Conservation (phyloP, 1,139 yeast genomes). For the Candida tropicalis region DNA sequence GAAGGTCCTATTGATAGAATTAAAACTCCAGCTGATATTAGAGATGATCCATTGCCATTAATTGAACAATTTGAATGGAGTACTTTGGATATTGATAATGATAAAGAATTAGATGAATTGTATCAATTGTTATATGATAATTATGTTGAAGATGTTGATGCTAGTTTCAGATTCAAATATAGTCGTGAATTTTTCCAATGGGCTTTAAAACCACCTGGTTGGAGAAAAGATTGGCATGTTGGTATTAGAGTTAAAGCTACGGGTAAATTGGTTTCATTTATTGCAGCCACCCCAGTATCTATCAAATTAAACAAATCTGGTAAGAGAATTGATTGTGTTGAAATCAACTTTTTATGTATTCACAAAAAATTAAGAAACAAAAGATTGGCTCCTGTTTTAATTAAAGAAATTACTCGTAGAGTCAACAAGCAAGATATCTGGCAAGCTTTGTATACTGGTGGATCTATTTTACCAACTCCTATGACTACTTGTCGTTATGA, state of each 20-base stretch:
- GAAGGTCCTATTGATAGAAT: constrained; percentile 83
- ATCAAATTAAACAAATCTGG: constrained; percentile 61
- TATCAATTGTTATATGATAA: constrained; percentile 81
- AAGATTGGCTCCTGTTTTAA: constrained; percentile 90
- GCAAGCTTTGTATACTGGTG: constrained; percentile 97
- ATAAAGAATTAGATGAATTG: constrained; percentile 68
- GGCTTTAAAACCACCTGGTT: constrained; percentile 96
- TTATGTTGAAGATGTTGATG: constrained; percentile 93
- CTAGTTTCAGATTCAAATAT: constrained; percentile 89
- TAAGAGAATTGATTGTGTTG: constrained; percentile 64
- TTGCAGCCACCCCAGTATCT: constrained; percentile 83
- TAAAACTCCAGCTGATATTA: constrained; percentile 72
- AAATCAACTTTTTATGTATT: constrained; percentile 90
- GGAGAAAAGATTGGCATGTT: constrained; percentile 85
- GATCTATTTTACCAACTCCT: constrained; percentile 89
- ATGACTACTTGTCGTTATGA: constrained; percentile 88
- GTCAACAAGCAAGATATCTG: constrained; percentile 83
- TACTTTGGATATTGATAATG: constrained; percentile 66
- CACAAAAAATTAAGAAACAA: constrained; percentile 94
- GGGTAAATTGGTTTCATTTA: constrained; percentile 84
- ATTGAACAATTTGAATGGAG: constrained; percentile 87
- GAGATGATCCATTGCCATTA: constrained; percentile 69
- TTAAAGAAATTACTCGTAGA: constrained; percentile 91
- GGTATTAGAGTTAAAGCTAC: constrained; percentile 86
- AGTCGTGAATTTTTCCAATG: constrained; percentile 82